A percentile compares a stretch with the other conserved stretches of the same genome.
These are phyloP conservation scores for Pythium aphanidermatum DNA, from an alignment of 352 stramenopile species.

Conservation along the genomic window DNA sequence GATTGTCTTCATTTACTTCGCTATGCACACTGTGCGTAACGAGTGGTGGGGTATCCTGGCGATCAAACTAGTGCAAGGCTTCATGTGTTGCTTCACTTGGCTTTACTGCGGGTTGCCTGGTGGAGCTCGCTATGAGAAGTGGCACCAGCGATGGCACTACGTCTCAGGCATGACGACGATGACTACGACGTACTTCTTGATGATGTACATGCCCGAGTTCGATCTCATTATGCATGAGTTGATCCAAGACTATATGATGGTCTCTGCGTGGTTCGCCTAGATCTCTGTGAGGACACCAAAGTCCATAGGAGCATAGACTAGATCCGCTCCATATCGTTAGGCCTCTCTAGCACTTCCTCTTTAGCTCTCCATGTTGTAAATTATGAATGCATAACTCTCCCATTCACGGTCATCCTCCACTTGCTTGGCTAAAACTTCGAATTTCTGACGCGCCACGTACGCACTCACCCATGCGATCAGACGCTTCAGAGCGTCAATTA, in stretches of 20 bases:
- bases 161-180: constrained; percentile 73
- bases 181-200: constrained; percentile 64
- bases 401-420: too few species aligned
- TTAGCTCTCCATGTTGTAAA: too few species aligned
- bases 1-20: constrained; percentile 63
- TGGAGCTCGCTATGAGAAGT: constrained; percentile 66
- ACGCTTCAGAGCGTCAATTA: too few species aligned
- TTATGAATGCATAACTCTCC: too few species aligned
- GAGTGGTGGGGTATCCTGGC: constrained; percentile 73
- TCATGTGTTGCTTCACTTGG: constrained; percentile 69
- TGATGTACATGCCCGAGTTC: constrained; percentile 73
- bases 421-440: too few species aligned
- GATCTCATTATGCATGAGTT: constrained; percentile 73
- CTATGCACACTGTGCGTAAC: constrained; percentile 56
- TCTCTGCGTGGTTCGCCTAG: constrained; percentile 38
- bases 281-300: background rate
- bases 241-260: constrained; percentile 45
- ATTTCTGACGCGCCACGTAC: too few species aligned
- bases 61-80: constrained; percentile 48
- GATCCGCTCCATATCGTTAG: background rate
- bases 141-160: constrained; percentile 82
- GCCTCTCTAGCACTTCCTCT: too few species aligned
- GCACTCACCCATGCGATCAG: too few species aligned
- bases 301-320: background rate
- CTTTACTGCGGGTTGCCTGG: constrained; percentile 77